phyloP scores from a whole-genome alignment of 2,329 filamentous ascomycete species.

The Aspergillus oerlinghausenensis region DNA sequence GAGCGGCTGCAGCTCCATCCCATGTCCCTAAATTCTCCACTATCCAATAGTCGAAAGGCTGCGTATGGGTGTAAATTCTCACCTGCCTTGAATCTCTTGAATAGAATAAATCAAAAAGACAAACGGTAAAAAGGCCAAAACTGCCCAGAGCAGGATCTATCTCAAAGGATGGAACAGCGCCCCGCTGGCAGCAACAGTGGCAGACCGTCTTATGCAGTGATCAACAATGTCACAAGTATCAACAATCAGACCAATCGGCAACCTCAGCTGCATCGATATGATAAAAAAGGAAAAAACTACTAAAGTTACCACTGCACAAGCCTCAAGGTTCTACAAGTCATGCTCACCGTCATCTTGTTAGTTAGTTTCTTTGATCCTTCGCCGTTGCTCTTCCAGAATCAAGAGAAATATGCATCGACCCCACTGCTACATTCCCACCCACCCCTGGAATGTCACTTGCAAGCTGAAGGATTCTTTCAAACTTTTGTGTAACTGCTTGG shows the following conservation, averaged over 20 bases:
- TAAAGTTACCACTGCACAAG: neutral
- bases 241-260: neutral
- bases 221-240: neutral
- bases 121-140: neutral
- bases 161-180: slow-evolving; percentile 2
- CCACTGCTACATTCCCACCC: neutral
- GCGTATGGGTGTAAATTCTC: neutral
- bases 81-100: neutral
- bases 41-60: neutral
- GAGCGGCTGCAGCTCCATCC: neutral
- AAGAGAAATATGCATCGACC: neutral
- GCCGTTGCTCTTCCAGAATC: neutral
- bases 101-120: neutral
- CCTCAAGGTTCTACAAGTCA: neutral
- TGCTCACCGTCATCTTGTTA: neutral
- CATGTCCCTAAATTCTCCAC: slow-evolving; percentile 1
- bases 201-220: neutral
- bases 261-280: neutral
- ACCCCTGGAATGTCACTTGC: neutral
- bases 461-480: neutral
- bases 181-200: neutral
- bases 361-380: neutral
- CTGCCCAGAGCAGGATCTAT: slow-evolving; percentile 6
- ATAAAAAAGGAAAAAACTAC: neutral
- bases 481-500: neutral